phyloP scores from a whole-genome alignment of 2,329 filamentous ascomycete species.

The Calonectria ilicicola region DNA sequence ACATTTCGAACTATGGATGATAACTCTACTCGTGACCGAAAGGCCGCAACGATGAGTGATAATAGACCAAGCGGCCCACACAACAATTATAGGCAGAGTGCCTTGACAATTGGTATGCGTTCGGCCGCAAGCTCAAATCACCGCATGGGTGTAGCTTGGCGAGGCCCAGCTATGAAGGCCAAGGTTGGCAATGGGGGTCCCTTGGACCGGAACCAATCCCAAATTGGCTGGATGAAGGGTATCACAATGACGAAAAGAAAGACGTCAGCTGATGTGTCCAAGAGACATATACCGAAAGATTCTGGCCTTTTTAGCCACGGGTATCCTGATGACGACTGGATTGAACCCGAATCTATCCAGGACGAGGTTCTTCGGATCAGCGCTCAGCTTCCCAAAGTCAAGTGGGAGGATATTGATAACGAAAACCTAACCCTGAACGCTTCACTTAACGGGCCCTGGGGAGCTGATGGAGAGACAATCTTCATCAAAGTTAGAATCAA shows the following conservation, averaged over 20 bases:
- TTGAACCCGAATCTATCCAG: slow-evolving; percentile 71
- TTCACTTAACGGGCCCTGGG: slow-evolving; percentile 76
- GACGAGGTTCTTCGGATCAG: slow-evolving; percentile 74
- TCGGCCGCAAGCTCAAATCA: slow-evolving; percentile 45
- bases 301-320: slow-evolving; percentile 63
- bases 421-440: slow-evolving; percentile 68
- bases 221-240: slow-evolving; percentile 78
- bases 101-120: slow-evolving; percentile 58
- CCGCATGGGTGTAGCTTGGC: slow-evolving; percentile 58
- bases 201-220: slow-evolving; percentile 62
- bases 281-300: slow-evolving; percentile 64
- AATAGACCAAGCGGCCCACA: slow-evolving; percentile 61
- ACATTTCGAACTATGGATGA: slow-evolving; percentile 83
- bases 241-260: slow-evolving; percentile 73
- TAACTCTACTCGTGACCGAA: slow-evolving; percentile 67
- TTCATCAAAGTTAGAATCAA: slow-evolving; percentile 73
- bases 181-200: slow-evolving; percentile 57
- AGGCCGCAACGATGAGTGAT: slow-evolving; percentile 72
- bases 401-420: slow-evolving; percentile 74
- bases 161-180: slow-evolving; percentile 70
- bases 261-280: slow-evolving; percentile 51
- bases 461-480: slow-evolving; percentile 65
- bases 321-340: slow-evolving; percentile 69
- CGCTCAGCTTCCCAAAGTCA: slow-evolving; percentile 71
- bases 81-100: slow-evolving; percentile 56